These are phyloP conservation scores for Grigorovia yakushimaensis DNA, from an alignment of 805 yeast species.

Conservation along the genomic window DNA sequence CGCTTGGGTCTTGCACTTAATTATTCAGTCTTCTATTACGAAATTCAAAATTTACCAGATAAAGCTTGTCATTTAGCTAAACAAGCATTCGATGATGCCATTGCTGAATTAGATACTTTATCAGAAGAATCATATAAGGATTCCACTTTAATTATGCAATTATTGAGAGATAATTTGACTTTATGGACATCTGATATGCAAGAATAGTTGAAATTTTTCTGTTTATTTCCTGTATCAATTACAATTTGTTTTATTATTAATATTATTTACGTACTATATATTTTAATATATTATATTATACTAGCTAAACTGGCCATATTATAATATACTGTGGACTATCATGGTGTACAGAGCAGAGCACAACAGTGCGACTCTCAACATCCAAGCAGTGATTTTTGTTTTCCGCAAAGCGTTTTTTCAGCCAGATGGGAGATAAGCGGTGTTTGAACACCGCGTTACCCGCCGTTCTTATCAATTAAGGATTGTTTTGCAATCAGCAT, in stretches of 20 bases:
- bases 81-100: constrained; percentile 98
- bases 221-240: background rate
- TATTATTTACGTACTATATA: background rate
- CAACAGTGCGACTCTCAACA: no score
- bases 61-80: constrained; percentile 98
- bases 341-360: no score
- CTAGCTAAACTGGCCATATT: background rate
- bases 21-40: constrained; percentile 96
- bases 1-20: constrained; percentile 95
- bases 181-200: constrained; percentile 96
- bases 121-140: constrained; percentile 98
- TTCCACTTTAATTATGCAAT: constrained; percentile 97
- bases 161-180: constrained; percentile 95
- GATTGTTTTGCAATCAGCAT: no score
- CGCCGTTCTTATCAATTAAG: no score
- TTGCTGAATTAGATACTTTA: constrained; percentile 94
- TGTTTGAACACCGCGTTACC: no score
- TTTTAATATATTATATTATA: background rate
- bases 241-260: background rate
- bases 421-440: no score
- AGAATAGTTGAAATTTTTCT: constrained; percentile 36
- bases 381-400: no score
- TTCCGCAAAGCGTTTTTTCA: no score
- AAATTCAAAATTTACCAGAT: constrained; percentile 95
- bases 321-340: no score